These are phyloP conservation scores for Hibiscus tridactylites DNA, from an alignment of 345 rosid species.

Conservation along the genomic window DNA sequence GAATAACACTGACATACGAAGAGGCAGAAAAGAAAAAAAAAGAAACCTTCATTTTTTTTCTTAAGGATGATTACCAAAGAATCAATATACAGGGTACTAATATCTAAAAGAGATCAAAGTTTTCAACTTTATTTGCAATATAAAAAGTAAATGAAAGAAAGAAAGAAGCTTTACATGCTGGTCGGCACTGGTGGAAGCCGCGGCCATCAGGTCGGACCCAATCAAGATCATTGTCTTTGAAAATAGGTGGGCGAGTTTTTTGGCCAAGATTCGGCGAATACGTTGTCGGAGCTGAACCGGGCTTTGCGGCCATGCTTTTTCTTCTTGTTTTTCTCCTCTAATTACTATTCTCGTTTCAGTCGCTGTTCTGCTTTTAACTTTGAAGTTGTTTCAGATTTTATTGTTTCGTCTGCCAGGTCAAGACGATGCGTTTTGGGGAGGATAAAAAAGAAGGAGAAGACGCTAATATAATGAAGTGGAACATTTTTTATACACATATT, in stretches of 20 bases:
- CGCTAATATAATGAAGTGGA: no score
- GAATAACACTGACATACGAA: background rate
- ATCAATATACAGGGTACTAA: background rate
- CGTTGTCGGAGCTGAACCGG: conserved; percentile 44
- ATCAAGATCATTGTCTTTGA: conserved; percentile 48
- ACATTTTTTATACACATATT: no score
- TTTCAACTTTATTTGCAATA: background rate
- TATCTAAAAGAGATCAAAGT: background rate
- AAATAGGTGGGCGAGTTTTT: conserved; percentile 38
- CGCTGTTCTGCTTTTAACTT: background rate
- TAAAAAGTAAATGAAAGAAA: background rate
- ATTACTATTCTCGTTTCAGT: background rate
- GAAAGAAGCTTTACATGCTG: conserved; percentile 48
- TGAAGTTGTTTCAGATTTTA: conserved; percentile 1
- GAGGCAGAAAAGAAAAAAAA: background rate
- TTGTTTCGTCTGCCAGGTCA: background rate
- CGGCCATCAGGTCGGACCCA: conserved; percentile 96
- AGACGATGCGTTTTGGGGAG: no score
- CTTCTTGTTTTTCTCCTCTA: background rate
- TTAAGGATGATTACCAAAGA: background rate
- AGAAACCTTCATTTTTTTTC: background rate
- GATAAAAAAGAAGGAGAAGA: no score
- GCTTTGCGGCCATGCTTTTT: conserved; percentile 43
- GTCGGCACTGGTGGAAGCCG: conserved; percentile 80
- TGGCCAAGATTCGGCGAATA: conserved; percentile 47